Evolutionary conservation across 2,329 filamentous ascomycete species (phyloP), one percentile per base, ranked within the genome.

Genomic region (Paracorniculantispora psalliotae): DNA sequence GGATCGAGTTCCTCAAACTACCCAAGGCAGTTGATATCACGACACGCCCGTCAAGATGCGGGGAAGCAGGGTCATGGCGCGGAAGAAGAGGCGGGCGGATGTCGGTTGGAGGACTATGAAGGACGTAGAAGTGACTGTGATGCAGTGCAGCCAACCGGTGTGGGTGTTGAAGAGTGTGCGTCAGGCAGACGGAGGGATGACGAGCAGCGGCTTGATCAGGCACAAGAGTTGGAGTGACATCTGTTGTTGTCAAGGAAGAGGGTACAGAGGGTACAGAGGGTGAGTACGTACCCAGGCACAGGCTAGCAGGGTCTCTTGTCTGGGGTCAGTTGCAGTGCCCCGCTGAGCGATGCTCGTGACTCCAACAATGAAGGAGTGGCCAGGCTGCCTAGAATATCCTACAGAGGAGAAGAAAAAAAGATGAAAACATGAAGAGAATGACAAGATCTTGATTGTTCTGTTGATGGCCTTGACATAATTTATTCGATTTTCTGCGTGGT

Each of bases 1-100:
- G 21, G 6, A 15, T 17, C 23, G 43, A 21, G 3, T 46, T 2
- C 23, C n/a, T n/a, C n/a, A n/a, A n/a, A n/a, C n/a, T n/a, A n/a
- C n/a, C n/a, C n/a, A n/a, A n/a, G 44, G 13, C 41, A 8, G 10
- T 23, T 43, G 17, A 26, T 35, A 55, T 57, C 54, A 57, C 54
- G 44, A 57, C 54, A 43, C 44, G 25, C 49, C 57, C 39, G 43
- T 51, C 57, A 52, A 59, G 57, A 53, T 59, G 57, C 57, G 57
- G 57, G 57, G 57, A 51, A 59, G 17, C 39, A 28, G n/a, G 28
- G 30, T 53, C 57, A 59, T 59, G 47, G 49, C 49, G 41, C 13
- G 48, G 37, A 17, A 23, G 47, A 35, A n/a, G 12, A 33, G 41
- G 3, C 23, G 12, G 12, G 28, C 49, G 23, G 41, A n/a, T 41